A percentile compares a stretch with the other conserved stretches of the same genome.
phyloP scores from a whole-genome alignment of 2,329 filamentous ascomycete species.

The Verticillium tricorpus region DNA sequence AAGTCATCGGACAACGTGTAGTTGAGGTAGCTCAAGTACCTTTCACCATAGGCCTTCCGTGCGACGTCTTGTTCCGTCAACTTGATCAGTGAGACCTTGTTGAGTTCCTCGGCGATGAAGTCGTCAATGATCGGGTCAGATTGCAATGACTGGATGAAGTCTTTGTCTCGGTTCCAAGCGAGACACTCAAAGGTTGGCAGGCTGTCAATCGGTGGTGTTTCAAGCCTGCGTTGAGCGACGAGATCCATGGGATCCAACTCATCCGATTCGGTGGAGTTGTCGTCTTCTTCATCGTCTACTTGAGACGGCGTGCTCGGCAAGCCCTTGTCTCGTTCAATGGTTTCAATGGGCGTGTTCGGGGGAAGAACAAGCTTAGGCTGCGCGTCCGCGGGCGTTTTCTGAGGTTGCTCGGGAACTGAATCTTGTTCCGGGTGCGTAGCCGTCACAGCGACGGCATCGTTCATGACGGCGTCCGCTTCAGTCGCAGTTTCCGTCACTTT shows the following conservation, averaged over 20 bases:
- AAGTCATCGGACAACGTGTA: constrained; percentile 54
- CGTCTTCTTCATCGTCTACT: constrained; percentile 40
- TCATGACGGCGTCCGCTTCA: constrained; percentile 15
- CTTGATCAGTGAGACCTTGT: constrained; percentile 33
- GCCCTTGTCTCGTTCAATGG: constrained; percentile 18
- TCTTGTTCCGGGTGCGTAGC: not conserved
- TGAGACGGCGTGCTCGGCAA: constrained; percentile 44
- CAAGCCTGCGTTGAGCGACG: constrained; percentile 45
- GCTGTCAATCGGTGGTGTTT: constrained; percentile 50
- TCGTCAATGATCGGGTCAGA: constrained; percentile 33
- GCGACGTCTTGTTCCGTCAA: constrained; percentile 31
- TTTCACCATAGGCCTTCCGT: constrained; percentile 37
- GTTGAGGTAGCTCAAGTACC: constrained; percentile 47
- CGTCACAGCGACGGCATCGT: constrained; percentile 4
- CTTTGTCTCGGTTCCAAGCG: constrained; percentile 43
- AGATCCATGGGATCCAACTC: constrained; percentile 46
- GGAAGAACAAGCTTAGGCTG: constrained; percentile 2
- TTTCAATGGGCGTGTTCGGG: constrained; percentile 10
- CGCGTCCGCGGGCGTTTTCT: constrained; percentile 1
- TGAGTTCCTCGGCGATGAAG: constrained; percentile 42
- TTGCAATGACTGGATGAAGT: constrained; percentile 37
- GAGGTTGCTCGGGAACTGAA: not conserved
- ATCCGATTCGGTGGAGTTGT: constrained; percentile 51
- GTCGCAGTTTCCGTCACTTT: not conserved
- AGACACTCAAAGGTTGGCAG: constrained; percentile 42